Evolutionary conservation across 441 rosid genomes (phyloP).

Genomic region (California macrophylla): DNA sequence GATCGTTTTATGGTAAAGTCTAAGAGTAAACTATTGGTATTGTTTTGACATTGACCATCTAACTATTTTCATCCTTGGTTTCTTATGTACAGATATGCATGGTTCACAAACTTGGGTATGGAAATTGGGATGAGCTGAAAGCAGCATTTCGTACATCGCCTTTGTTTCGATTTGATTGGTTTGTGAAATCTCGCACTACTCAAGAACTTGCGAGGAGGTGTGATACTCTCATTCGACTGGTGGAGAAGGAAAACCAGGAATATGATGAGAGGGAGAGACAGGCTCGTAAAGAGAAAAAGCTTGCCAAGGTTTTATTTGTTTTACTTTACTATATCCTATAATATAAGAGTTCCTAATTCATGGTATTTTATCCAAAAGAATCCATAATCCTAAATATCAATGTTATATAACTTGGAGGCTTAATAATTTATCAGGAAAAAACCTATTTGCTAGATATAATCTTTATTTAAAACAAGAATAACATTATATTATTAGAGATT

Average conservation of each 20-base stretch:
- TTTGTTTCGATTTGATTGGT: slow-evolving; percentile 91
- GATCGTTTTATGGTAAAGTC: slow-evolving; percentile 82
- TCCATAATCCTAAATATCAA: background rate
- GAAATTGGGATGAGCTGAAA: slow-evolving; percentile 98
- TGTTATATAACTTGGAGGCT: background rate
- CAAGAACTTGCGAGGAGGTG: slow-evolving; percentile 97
- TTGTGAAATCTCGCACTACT: slow-evolving; percentile 83
- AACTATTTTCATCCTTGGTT: slow-evolving; percentile 12
- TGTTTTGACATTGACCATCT: background rate
- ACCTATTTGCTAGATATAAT: background rate
- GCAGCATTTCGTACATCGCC: slow-evolving; percentile 76
- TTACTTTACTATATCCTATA: background rate
- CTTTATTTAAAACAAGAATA: background rate
- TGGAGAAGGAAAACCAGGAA: slow-evolving; percentile 99
- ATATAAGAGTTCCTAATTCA: background rate
- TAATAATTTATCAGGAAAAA: background rate
- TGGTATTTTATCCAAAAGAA: background rate
- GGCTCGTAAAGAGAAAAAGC: slow-evolving; percentile 95
- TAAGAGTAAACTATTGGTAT: background rate
- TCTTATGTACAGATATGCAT: slow-evolving; percentile 62
- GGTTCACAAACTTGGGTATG: slow-evolving; percentile 98
- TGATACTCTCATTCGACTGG: slow-evolving; percentile 83
- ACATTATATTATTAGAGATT: background rate
- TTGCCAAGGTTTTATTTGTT: slow-evolving; percentile 57
- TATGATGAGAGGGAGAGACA: slow-evolving; percentile 91